Evolutionary conservation across 1,139 yeast genomes (phyloP).

Genomic region (Pichia terricola): DNA sequence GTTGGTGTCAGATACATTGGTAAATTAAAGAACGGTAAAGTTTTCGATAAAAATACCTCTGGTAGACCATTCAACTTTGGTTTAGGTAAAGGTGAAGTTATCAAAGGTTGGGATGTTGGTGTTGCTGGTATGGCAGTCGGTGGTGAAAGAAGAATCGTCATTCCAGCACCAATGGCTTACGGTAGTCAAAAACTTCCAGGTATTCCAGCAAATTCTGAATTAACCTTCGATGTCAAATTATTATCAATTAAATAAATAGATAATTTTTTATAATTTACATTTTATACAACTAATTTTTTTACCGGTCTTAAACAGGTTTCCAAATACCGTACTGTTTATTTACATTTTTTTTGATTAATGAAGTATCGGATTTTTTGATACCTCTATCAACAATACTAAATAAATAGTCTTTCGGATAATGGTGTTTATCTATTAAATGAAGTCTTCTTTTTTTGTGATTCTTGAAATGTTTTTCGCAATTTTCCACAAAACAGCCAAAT

Average conservation of each 20-base stretch:
- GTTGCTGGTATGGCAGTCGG: slow-evolving; percentile 98
- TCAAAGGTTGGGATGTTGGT: slow-evolving; percentile 98
- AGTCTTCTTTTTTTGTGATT: slow-evolving; percentile 31
- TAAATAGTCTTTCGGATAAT: slow-evolving; percentile 36
- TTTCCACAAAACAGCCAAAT: slow-evolving; percentile 32
- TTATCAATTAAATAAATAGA: slow-evolving; percentile 66
- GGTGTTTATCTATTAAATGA: slow-evolving; percentile 42
- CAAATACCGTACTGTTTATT: slow-evolving; percentile 10
- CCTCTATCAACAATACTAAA: slow-evolving; percentile 33
- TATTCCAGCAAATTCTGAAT: slow-evolving; percentile 92
- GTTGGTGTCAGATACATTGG: slow-evolving; percentile 98
- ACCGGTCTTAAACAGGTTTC: slow-evolving; percentile 10
- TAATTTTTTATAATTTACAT: neutral
- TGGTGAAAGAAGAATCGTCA: slow-evolving; percentile 96
- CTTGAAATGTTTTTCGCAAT: slow-evolving; percentile 29
- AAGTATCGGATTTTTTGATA: slow-evolving; percentile 17
- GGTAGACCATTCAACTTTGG: slow-evolving; percentile 93
- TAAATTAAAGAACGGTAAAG: slow-evolving; percentile 91
- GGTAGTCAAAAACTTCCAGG: slow-evolving; percentile 94
- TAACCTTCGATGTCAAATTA: slow-evolving; percentile 91
- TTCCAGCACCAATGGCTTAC: slow-evolving; percentile 94
- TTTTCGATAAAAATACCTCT: slow-evolving; percentile 91
- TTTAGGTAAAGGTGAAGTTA: slow-evolving; percentile 96
- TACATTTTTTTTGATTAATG: slow-evolving; percentile 17
- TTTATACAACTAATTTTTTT: too few species aligned